Evolutionary conservation across 2,329 filamentous ascomycete genomes (phyloP).

Genomic region (Neofusicoccum ribis): DNA sequence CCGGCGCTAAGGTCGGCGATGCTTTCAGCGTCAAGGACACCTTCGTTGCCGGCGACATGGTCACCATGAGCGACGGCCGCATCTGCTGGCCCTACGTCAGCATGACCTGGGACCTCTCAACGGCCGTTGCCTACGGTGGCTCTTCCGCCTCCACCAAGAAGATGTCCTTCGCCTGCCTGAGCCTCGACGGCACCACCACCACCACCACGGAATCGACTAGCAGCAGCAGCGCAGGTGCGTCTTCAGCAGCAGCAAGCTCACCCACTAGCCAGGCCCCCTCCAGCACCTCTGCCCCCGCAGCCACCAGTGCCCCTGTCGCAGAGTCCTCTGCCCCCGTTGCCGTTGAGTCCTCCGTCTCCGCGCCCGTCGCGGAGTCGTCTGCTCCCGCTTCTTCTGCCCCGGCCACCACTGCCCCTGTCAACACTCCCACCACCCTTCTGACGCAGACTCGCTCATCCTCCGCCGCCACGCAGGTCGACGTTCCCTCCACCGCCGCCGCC

Average conservation of each 20-base stretch:
- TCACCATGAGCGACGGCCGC: conserved; percentile 57
- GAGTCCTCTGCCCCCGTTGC: conserved; percentile 7
- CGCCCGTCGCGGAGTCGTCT: background rate
- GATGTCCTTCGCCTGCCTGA: conserved; percentile 58
- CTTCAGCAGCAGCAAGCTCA: conserved; percentile 21
- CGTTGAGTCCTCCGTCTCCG: background rate
- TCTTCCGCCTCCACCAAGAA: conserved; percentile 32
- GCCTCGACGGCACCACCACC: conserved; percentile 24
- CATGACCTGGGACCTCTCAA: conserved; percentile 54
- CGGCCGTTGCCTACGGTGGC: conserved; percentile 31
- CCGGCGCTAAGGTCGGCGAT: conserved; percentile 54
- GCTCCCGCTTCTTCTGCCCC: background rate
- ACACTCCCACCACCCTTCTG: conserved; percentile 13
- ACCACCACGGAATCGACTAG: background rate
- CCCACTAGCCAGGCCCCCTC: conserved; percentile 18
- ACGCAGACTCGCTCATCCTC: conserved; percentile 18
- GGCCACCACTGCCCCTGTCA: conserved; percentile 9
- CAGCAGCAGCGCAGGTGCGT: conserved; percentile 22
- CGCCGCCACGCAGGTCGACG: conserved; percentile 10
- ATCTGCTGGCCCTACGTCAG: conserved; percentile 64
- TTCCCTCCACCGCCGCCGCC: conserved; percentile 12
- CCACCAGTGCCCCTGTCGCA: background rate
- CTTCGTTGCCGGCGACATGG: conserved; percentile 64
- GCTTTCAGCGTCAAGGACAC: conserved; percentile 53
- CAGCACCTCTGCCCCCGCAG: conserved; percentile 2